These are phyloP conservation scores for Pterocarpus santalinus DNA, from an alignment of 306 rosid species.

Conservation along the genomic window DNA sequence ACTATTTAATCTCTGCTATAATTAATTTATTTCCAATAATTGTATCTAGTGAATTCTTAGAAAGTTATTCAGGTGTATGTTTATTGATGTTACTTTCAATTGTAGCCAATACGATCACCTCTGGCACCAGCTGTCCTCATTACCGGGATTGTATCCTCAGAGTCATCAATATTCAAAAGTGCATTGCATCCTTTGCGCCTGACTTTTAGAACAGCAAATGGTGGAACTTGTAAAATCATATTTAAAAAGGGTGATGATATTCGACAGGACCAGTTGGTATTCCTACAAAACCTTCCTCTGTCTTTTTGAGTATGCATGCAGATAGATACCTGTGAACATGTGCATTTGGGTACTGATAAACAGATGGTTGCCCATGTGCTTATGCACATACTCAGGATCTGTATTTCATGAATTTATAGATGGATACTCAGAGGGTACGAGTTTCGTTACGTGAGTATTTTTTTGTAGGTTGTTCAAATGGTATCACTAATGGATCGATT, in stretches of 20 bases:
- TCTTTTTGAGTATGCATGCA: slow-evolving; percentile 26
- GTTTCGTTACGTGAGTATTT: slow-evolving; percentile 45
- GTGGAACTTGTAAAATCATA: slow-evolving; percentile 80
- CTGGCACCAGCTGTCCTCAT: slow-evolving; percentile 87
- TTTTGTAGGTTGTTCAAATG: slow-evolving; percentile 94
- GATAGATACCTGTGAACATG: slow-evolving; percentile 4
- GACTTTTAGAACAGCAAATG: slow-evolving; percentile 83
- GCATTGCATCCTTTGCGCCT: slow-evolving; percentile 96
- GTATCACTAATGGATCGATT: slow-evolving; percentile 96
- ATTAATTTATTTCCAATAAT: slow-evolving; percentile 19
- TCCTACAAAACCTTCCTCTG: slow-evolving; percentile 47
- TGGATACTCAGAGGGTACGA: slow-evolving; percentile 25
- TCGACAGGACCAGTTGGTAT: slow-evolving; percentile 98
- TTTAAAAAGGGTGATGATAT: slow-evolving; percentile 97
- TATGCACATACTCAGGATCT: neutral
- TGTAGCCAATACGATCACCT: slow-evolving; percentile 93
- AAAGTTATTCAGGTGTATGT: slow-evolving; percentile 33
- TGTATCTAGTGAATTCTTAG: slow-evolving; percentile 37
- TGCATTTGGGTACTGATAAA: slow-evolving; percentile 14
- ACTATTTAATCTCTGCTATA: neutral
- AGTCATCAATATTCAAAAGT: slow-evolving; percentile 96
- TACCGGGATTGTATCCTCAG: slow-evolving; percentile 87
- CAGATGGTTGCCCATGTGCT: slow-evolving; percentile 8
- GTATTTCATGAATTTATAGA: slow-evolving; percentile 23
- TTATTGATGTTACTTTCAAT: slow-evolving; percentile 46